Evolutionary conservation across 2,329 filamentous ascomycete genomes (phyloP).

Genomic region (Teratosphaeria destructans): DNA sequence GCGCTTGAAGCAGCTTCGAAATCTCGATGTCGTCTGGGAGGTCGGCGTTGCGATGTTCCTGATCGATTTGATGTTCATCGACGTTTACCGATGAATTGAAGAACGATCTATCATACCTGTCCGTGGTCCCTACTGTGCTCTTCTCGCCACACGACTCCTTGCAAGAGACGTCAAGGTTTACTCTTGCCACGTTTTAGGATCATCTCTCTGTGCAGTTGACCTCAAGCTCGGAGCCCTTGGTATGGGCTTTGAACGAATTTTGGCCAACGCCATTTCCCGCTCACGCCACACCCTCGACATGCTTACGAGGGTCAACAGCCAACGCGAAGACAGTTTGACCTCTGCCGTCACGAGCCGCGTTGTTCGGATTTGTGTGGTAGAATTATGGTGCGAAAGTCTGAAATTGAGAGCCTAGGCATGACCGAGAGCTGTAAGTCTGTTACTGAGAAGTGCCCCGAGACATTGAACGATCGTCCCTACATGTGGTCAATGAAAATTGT

Average conservation of each 20-base stretch:
- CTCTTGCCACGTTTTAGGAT: constrained; percentile 31
- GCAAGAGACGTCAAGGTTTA: too few relatives aligned
- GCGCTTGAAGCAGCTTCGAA: constrained; percentile 55
- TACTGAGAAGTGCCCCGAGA: too few relatives aligned
- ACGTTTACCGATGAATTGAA: constrained; percentile 44
- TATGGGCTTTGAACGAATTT: constrained; percentile 61
- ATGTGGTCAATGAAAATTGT: too few relatives aligned
- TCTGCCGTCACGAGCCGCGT: too few relatives aligned
- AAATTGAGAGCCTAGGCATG: too few relatives aligned
- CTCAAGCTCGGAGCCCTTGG: constrained; percentile 53
- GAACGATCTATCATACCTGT: constrained; percentile 51
- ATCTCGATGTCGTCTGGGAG: constrained; percentile 40
- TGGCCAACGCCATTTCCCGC: constrained; percentile 44
- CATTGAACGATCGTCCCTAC: too few relatives aligned
- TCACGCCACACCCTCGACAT: constrained; percentile 50
- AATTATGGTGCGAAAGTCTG: not conserved
- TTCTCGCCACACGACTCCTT: constrained; percentile 3
- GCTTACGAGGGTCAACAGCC: constrained; percentile 48
- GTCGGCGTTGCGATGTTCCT: constrained; percentile 34
- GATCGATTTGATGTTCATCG: constrained; percentile 25
- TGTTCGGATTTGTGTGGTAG: not conserved
- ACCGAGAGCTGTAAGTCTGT: too few relatives aligned
- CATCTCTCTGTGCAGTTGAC: constrained; percentile 49
- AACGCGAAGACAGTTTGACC: constrained; percentile 39
- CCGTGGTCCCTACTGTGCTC: constrained; percentile 1